phyloP scores from a whole-genome alignment of 352 stramenopile species.

The Globisporangium lucens region DNA sequence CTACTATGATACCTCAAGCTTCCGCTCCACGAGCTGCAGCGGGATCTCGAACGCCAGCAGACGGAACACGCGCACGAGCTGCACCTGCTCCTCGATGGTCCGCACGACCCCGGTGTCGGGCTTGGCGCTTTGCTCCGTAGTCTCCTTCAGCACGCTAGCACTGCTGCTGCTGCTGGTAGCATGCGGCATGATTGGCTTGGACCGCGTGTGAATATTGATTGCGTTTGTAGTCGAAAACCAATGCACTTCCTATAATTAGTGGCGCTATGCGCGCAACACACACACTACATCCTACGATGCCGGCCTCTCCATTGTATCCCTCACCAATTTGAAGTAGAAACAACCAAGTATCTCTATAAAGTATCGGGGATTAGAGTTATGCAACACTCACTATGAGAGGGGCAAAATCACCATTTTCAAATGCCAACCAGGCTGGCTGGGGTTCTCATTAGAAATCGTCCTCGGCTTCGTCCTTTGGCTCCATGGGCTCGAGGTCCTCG shows the following conservation, averaged over 20 bases:
- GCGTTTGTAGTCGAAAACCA: not conserved
- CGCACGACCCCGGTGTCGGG: conserved; percentile 27
- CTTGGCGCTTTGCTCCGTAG: conserved; percentile 14
- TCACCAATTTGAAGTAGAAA: not conserved
- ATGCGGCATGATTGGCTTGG: not conserved
- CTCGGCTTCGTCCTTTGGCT: conserved; percentile 64
- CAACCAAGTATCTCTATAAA: not conserved
- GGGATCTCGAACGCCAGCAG: conserved; percentile 65
- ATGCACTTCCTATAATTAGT: not conserved
- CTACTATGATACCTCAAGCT: conserved; percentile 41
- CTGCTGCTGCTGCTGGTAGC: not conserved
- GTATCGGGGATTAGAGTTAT: not conserved
- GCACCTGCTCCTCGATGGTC: conserved; percentile 77
- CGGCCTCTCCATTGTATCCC: not conserved
- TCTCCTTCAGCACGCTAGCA: not conserved
- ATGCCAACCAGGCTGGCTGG: not conserved
- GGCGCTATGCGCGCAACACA: too few species aligned
- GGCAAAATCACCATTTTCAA: not conserved
- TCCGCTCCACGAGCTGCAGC: conserved; percentile 51
- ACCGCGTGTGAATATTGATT: not conserved
- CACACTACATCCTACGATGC: too few species aligned
- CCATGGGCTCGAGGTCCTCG: conserved; percentile 93
- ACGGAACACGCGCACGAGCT: conserved; percentile 69
- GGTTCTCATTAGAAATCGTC: conserved; percentile 21
- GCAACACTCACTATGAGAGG: not conserved